Conservation (phyloP, 1,284 basidiomycete species). For the Stygiomarasmius scandens region DNA sequence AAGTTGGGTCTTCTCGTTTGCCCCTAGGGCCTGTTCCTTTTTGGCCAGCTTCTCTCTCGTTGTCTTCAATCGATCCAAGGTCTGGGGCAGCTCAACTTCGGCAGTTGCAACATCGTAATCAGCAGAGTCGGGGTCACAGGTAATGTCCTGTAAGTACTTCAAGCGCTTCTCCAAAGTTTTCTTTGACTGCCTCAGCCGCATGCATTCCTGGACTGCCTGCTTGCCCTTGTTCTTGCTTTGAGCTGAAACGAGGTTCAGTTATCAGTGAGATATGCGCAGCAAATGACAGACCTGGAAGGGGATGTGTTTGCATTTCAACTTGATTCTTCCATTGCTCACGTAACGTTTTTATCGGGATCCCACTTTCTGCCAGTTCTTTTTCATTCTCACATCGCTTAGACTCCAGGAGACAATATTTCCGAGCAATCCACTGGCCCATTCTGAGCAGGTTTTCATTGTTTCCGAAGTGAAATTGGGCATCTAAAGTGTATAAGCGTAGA, state of each 20-base stretch:
- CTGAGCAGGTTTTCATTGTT: slow-evolving; percentile 4
- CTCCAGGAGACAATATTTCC: slow-evolving; percentile 10
- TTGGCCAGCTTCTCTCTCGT: background rate
- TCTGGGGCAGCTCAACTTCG: background rate
- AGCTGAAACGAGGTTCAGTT: background rate
- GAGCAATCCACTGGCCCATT: slow-evolving; percentile 21
- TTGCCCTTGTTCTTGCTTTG: background rate
- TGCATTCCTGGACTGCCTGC: background rate
- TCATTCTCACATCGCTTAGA: slow-evolving; percentile 7
- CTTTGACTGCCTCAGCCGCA: background rate
- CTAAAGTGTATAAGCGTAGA: slow-evolving; percentile 23
- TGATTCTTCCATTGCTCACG: slow-evolving; percentile 21
- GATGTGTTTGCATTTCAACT: slow-evolving; percentile 17
- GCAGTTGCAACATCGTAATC: background rate
- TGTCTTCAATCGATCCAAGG: background rate
- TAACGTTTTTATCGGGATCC: slow-evolving; percentile 3
- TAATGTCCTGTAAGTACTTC: background rate
- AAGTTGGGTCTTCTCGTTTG: background rate
- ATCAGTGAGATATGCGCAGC: background rate
- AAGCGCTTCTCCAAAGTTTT: background rate
- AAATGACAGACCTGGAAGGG: slow-evolving; percentile 15
- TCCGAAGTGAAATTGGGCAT: slow-evolving; percentile 27
- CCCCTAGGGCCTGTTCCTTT: background rate
- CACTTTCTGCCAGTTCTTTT: background rate
- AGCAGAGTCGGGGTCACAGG: background rate